Evolutionary conservation across 768 basidiomycete genomes (phyloP).

Genomic region (Leccinum ochraceum): DNA sequence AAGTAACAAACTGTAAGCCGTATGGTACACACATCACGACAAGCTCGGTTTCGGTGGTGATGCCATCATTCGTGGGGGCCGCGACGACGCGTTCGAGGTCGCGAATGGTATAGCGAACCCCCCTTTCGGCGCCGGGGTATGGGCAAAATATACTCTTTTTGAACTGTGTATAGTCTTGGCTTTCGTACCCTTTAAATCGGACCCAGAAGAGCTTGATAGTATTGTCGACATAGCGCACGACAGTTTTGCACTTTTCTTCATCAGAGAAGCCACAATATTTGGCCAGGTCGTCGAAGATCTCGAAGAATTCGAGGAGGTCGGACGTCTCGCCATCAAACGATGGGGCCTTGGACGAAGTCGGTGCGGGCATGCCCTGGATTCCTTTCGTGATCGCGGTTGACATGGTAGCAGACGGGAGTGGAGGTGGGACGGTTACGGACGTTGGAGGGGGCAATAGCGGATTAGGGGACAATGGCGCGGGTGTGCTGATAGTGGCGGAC

Average conservation of each 20-base stretch:
- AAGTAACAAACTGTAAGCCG: neutral
- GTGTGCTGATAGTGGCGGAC: neutral
- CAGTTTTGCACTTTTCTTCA: neutral
- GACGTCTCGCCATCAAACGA: conserved; percentile 3
- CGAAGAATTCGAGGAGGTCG: conserved; percentile 3
- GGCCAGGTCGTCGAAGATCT: conserved; percentile 5
- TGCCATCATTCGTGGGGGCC: neutral
- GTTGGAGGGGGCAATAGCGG: neutral
- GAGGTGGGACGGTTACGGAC: neutral
- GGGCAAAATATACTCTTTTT: neutral
- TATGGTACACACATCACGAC: neutral
- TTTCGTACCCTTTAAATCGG: neutral
- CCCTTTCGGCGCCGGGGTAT: neutral
- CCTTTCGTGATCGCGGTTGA: neutral
- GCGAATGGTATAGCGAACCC: neutral
- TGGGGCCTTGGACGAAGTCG: neutral
- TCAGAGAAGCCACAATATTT: neutral
- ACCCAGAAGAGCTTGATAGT: neutral
- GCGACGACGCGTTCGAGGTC: neutral
- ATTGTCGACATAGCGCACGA: neutral
- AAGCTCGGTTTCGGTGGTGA: neutral
- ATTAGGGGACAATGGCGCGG: neutral
- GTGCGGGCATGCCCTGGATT: neutral
- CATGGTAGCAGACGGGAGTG: neutral
- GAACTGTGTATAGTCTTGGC: neutral